A percentile compares a stretch with the other conserved stretches of the same genome.
Evolutionary conservation across 192 early-diverging fungal genomes (phyloP).

Genomic region (Endogone sp.): DNA sequence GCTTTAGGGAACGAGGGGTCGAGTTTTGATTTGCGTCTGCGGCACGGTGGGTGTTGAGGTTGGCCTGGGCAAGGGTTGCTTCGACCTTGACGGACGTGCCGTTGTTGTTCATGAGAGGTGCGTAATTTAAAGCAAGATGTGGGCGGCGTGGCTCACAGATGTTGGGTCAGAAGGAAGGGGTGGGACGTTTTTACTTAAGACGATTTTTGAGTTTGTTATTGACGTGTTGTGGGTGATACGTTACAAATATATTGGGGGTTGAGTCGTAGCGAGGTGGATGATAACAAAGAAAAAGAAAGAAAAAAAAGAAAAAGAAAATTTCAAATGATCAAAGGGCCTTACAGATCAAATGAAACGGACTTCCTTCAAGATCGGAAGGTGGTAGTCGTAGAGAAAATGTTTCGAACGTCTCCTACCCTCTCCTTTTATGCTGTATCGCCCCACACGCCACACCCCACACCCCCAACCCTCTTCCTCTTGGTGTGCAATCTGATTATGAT

Average conservation of each 20-base stretch:
- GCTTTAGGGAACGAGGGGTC: background rate
- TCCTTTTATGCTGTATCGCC: background rate
- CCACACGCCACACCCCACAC: no score
- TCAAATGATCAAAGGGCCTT: background rate
- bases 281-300: background rate
- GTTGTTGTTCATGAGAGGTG: background rate
- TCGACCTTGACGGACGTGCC: background rate
- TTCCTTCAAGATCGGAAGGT: background rate
- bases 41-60: background rate
- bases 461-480: no score
- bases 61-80: background rate
- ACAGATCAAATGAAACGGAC: background rate
- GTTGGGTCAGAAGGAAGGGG: background rate
- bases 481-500: no score
- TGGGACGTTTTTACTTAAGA: background rate
- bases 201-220: no score
- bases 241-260: no score
- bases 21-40: background rate
- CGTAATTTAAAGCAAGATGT: background rate
- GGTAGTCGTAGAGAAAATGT: background rate
- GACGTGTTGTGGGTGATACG: no score
- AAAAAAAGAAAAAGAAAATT: background rate
- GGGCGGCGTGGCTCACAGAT: no score
- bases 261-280: background rate
- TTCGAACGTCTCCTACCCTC: background rate